phyloP scores from a whole-genome alignment of 257 asterid species.

The Solanum arcanum region DNA sequence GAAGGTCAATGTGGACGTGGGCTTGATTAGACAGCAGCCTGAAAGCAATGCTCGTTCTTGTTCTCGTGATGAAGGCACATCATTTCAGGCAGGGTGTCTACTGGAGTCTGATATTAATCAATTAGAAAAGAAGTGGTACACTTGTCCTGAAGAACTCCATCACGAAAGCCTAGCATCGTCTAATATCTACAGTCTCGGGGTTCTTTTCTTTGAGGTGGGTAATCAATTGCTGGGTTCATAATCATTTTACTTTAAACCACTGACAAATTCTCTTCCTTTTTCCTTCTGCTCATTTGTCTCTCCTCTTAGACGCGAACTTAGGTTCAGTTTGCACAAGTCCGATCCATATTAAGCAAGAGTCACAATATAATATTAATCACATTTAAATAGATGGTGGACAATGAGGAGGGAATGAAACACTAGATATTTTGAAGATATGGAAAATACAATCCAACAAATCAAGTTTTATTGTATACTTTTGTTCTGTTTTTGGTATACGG shows the following conservation, averaged over 20 bases:
- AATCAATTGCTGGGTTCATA: not conserved
- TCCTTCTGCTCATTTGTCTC: not conserved
- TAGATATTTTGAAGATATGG: not conserved
- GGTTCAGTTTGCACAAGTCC: not conserved
- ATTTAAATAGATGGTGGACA: not conserved
- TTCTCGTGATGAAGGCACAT: not conserved
- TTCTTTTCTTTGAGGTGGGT: conserved; percentile 39
- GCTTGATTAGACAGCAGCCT: not conserved
- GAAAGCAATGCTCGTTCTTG: not conserved
- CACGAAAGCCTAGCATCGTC: conserved; percentile 8
- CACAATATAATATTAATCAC: not conserved
- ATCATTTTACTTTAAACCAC: not conserved
- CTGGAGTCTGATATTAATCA: not conserved
- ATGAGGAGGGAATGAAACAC: not conserved
- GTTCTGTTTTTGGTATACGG: not conserved
- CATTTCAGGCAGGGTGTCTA: not conserved
- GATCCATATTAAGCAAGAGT: not conserved
- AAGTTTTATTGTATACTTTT: not conserved
- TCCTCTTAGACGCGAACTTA: not conserved
- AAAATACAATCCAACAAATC: not conserved
- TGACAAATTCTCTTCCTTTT: not conserved
- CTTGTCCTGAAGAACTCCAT: conserved; percentile 14
- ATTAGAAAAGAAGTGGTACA: conserved; percentile 40
- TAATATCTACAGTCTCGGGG: conserved; percentile 36
- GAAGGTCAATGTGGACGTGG: not conserved